phyloP scores from a whole-genome alignment of 768 basidiomycete genomes.

The Lactarius trivialis region DNA sequence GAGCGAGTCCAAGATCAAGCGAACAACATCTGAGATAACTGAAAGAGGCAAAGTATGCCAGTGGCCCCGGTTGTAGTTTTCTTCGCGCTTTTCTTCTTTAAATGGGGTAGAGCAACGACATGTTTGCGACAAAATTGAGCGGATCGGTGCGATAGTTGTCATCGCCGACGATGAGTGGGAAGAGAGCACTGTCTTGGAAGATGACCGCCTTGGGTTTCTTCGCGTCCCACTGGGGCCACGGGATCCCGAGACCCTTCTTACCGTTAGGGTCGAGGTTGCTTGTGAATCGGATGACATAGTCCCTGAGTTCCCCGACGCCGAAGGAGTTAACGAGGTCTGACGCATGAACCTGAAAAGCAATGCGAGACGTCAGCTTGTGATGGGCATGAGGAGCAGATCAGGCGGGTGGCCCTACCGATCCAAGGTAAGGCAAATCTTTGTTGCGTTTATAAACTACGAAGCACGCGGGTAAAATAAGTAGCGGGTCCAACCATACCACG shows the following conservation, averaged over 20 bases:
- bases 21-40: not conserved
- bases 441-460: conserved; percentile 16
- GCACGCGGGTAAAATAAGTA: not conserved
- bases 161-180: conserved; percentile 7
- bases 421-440: conserved; percentile 17
- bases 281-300: conserved; percentile 20
- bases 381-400: no score
- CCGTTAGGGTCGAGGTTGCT: conserved; percentile 21
- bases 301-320: conserved; percentile 12
- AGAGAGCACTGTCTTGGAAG: conserved; percentile 9
- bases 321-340: conserved; percentile 16
- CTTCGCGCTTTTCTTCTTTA: not conserved
- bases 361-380: not conserved
- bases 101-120: conserved; percentile 18
- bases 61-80: not conserved
- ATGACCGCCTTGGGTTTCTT: conserved; percentile 11
- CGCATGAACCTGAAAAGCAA: not conserved
- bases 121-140: conserved; percentile 10
- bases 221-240: conserved; percentile 19
- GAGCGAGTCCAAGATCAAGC: not conserved
- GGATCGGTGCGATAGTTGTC: conserved; percentile 17
- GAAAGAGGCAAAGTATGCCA: not conserved
- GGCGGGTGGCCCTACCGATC: conserved; percentile 9
- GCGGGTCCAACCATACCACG: no score
- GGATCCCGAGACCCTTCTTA: not conserved